phyloP scores from a whole-genome alignment of 257 asterid species.

The Solanum corneliomulleri region DNA sequence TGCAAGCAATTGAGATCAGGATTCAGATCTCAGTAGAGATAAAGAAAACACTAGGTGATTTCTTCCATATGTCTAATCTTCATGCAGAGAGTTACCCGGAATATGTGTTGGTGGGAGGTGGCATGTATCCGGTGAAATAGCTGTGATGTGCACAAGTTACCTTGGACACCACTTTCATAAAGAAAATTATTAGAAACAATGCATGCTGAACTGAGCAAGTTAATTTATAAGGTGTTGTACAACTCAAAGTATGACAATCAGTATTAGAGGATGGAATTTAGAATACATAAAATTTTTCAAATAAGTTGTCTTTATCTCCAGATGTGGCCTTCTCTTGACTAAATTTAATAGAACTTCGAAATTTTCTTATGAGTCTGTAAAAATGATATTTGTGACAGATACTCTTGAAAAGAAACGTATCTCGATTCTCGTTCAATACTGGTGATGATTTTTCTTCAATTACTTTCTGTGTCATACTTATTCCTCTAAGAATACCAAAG shows the following conservation, averaged over 20 bases:
- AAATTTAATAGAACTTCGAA: background rate
- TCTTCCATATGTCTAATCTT: background rate
- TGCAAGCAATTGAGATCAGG: background rate
- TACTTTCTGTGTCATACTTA: background rate
- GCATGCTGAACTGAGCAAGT: background rate
- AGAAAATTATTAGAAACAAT: background rate
- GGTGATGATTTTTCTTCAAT: background rate
- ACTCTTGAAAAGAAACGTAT: background rate
- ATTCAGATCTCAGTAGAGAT: background rate
- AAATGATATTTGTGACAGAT: background rate
- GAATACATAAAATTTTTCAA: background rate
- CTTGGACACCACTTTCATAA: background rate
- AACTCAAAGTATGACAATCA: background rate
- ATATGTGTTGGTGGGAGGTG: background rate
- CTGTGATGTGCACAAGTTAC: background rate
- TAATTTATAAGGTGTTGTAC: background rate
- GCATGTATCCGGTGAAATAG: background rate
- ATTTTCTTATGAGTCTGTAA: background rate
- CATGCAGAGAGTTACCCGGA: background rate
- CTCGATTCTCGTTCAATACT: background rate
- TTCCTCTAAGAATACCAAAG: background rate
- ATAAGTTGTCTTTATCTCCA: background rate
- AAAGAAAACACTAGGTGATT: background rate
- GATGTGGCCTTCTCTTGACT: background rate
- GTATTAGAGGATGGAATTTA: background rate